A percentile compares a stretch with the other conserved stretches of the same genome.
phyloP scores from a whole-genome alignment of 441 rosid genomes.

The Pelargonium citronellum region DNA sequence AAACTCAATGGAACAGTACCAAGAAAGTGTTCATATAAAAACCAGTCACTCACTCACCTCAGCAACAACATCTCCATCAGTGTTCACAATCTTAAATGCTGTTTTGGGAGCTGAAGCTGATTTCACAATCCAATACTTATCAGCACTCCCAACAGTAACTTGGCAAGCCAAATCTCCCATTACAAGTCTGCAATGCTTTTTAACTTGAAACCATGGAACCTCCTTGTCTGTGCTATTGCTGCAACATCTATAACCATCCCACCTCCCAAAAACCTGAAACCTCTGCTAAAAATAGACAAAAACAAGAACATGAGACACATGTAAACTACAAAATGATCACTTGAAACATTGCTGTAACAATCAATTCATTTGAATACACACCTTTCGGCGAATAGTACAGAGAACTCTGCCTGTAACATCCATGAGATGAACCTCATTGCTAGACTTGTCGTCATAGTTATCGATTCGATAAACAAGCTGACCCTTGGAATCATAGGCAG shows the following conservation, averaged over 20 bases:
- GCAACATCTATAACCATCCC: slow-evolving; percentile 55
- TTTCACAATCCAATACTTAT: slow-evolving; percentile 33
- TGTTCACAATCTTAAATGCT: slow-evolving; percentile 43
- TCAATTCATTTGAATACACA: slow-evolving; percentile 11
- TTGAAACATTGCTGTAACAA: neutral
- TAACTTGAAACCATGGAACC: slow-evolving; percentile 36
- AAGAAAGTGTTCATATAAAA: neutral
- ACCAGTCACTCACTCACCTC: slow-evolving; percentile 31
- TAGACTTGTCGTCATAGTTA: slow-evolving; percentile 51
- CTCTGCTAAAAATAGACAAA: slow-evolving; percentile 31
- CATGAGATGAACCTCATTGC: slow-evolving; percentile 63
- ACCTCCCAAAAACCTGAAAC: slow-evolving; percentile 37
- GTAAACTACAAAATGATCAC: neutral
- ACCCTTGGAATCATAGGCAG: slow-evolving; percentile 56
- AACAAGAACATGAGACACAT: neutral
- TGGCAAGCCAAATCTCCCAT: slow-evolving; percentile 31
- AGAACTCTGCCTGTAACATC: slow-evolving; percentile 53
- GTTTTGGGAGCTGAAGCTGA: slow-evolving; percentile 34
- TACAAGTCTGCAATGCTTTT: slow-evolving; percentile 14
- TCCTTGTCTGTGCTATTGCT: slow-evolving; percentile 24
- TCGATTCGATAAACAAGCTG: slow-evolving; percentile 61
- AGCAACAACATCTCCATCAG: slow-evolving; percentile 42
- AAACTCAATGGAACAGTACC: neutral
- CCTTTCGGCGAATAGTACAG: slow-evolving; percentile 53
- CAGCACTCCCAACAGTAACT: slow-evolving; percentile 26